Evolutionary conservation across 805 yeast species (phyloP).

Genomic region (Phaffomyces thermotolerans): DNA sequence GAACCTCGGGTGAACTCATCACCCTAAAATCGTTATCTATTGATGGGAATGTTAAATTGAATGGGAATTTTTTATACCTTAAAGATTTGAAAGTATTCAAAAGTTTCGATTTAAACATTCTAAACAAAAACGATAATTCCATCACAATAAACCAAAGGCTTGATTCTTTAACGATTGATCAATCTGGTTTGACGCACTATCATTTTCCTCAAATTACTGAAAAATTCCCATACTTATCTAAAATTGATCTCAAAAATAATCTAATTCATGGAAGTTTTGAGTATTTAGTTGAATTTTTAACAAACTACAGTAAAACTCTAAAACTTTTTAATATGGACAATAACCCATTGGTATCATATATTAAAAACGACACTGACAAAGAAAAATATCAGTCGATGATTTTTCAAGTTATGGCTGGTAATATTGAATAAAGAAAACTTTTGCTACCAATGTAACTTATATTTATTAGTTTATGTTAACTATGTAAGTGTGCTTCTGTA

Average conservation of each 20-base stretch:
- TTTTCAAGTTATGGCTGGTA: slow-evolving; percentile 1
- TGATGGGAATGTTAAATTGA: slow-evolving; percentile 4
- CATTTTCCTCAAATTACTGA: not conserved
- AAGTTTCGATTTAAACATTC: not conserved
- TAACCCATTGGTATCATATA: slow-evolving; percentile 7
- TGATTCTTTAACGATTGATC: not conserved
- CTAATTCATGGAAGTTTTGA: slow-evolving; percentile 7
- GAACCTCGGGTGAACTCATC: not conserved
- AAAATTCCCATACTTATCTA: slow-evolving; percentile 7
- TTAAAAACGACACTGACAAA: slow-evolving; percentile 7
- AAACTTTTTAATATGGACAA: slow-evolving; percentile 7
- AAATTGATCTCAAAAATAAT: slow-evolving; percentile 7
- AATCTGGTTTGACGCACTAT: slow-evolving; percentile 3
- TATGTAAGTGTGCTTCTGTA: slow-evolving; percentile 29
- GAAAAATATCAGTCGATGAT: slow-evolving; percentile 5
- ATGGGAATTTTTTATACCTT: slow-evolving; percentile 3
- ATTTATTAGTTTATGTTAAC: no score
- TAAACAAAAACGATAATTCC: not conserved
- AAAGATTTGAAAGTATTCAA: not conserved
- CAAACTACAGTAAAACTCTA: not conserved
- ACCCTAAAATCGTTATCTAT: slow-evolving; percentile 1
- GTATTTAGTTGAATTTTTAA: slow-evolving; percentile 3
- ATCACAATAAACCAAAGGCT: slow-evolving; percentile 1
- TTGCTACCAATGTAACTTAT: not conserved
- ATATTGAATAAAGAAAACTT: not conserved